Percentiles rank a stretch among this genome's conserved stretches.
Evolutionary conservation across 345 rosid species (phyloP).

Genomic region (Rhodomyrtus tomentosa): DNA sequence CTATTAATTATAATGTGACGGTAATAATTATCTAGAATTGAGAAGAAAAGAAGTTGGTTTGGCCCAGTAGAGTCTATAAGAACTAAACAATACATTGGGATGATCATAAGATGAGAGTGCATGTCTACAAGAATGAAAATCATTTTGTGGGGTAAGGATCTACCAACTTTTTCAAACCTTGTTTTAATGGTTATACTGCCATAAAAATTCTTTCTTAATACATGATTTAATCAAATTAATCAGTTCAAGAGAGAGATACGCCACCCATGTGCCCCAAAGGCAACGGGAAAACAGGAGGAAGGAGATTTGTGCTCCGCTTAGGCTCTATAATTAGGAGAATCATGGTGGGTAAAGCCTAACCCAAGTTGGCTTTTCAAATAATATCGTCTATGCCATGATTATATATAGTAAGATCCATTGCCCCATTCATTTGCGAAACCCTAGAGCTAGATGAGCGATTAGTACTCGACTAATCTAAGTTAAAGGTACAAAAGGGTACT

Average conservation of each 20-base stretch:
- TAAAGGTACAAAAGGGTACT: not conserved
- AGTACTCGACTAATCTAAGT: not conserved
- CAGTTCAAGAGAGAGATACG: conserved; percentile 10
- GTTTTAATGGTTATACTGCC: not conserved
- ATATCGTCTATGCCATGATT: not conserved
- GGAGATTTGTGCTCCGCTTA: not conserved
- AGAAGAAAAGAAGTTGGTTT: not conserved
- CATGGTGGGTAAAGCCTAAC: not conserved
- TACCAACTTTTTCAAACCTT: not conserved
- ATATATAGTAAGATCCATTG: not conserved
- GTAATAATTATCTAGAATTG: not conserved
- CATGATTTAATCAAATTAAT: not conserved
- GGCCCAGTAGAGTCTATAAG: not conserved
- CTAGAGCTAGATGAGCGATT: not conserved
- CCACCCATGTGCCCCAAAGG: not conserved
- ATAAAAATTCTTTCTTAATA: not conserved
- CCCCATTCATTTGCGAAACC: not conserved
- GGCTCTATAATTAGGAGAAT: not conserved
- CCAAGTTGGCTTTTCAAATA: not conserved
- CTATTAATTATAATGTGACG: not conserved
- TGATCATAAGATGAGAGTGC: not conserved
- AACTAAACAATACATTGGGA: not conserved
- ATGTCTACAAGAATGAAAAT: conserved; percentile 15
- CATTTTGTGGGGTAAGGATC: conserved; percentile 19
- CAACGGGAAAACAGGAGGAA: not conserved